Base-by-base conservation (phyloP, 495 filamentous ascomycete genomes). In the Massariosphaeria phaeospora region DNA sequence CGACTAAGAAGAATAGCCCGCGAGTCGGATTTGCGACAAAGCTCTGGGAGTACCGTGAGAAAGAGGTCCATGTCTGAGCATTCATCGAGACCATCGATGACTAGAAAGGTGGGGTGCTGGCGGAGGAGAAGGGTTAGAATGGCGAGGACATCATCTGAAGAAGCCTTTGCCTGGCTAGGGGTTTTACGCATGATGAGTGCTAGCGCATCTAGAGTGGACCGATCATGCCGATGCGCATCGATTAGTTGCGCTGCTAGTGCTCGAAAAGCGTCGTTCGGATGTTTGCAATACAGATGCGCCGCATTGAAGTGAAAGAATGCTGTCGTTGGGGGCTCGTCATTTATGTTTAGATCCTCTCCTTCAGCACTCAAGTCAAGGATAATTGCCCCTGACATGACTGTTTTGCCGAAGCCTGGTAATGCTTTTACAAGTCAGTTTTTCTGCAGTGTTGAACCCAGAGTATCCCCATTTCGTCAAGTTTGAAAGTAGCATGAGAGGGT, bases 21-120 rank as follows among this genome's bases (percentile, higher is more conserved):
- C 18, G 29, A 36, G 29, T 61, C 58, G 5, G 45, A 35, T 13
- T 17, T 41, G 24, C 52, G 52, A 42, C 51, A 52, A 2, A 61
- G 7, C 17, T 61, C 58, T 5, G 44, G 52, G 30, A 61, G 4
- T 18, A 26, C 12, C 3, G 52, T 41, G 15, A 61, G 58, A 15
- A 61, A 48, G 0, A 51, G 8, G 25, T 55, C 24, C 8, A 25
- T 10, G 21, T 61, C 58, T 26, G 8, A 25, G 35, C 58, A 61
- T 56, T 61, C 58, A 27, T 61, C 52, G 15, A 61, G 35, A 6
- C 58, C 58, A 27, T 61, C 58, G 21, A 61, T 45, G 25, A 61
- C 58, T 3, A 61, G 33, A 17, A 61, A 61, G 2, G 58, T 61
- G 9, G 58, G 40, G 33, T 56, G 52, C 24, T 61, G 58, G 4